Conservation (phyloP, 192 early-diverging fungal genomes). For the Jimgerdemannia flammicorona region DNA sequence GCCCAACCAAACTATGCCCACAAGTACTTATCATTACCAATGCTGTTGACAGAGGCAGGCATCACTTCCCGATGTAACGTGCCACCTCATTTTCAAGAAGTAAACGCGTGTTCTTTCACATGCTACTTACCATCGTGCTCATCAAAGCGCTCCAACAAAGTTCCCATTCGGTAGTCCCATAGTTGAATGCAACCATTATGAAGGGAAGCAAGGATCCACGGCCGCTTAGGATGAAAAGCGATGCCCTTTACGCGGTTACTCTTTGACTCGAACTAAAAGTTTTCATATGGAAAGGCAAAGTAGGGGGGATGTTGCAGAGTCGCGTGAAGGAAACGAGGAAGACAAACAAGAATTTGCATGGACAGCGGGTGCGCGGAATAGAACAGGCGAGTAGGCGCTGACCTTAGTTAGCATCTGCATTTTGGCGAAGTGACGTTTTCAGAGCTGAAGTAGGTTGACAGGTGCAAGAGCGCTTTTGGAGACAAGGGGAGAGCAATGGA, state of each 20-base stretch:
- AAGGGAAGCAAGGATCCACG: slow-evolving; percentile 96
- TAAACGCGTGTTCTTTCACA: background rate
- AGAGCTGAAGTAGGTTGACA: background rate
- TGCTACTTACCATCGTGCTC: slow-evolving; percentile 90
- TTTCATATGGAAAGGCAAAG: background rate
- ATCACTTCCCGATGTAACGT: too few species aligned
- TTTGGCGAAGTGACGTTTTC: slow-evolving; percentile 15
- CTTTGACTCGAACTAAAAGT: slow-evolving; percentile 93
- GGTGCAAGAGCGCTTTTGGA: background rate
- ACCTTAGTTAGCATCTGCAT: slow-evolving; percentile 85
- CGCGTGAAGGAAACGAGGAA: background rate
- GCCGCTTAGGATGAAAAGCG: slow-evolving; percentile 95
- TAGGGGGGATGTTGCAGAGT: background rate
- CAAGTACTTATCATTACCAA: too few species aligned
- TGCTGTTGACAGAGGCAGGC: too few species aligned
- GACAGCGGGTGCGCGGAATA: background rate
- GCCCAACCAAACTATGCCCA: too few species aligned
- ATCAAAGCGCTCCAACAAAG: slow-evolving; percentile 95
- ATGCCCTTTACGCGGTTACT: slow-evolving; percentile 97
- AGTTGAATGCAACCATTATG: slow-evolving; percentile 98
- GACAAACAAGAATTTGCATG: background rate
- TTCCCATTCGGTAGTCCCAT: slow-evolving; percentile 99
- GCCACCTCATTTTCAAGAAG: too few species aligned
- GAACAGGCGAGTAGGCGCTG: slow-evolving; percentile 5
- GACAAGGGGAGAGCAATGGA: background rate